Evolutionary conservation across 768 basidiomycete genomes (phyloP), one percentile per base, ranked within the genome.

Genomic region (Gautieria morchelliformis): DNA sequence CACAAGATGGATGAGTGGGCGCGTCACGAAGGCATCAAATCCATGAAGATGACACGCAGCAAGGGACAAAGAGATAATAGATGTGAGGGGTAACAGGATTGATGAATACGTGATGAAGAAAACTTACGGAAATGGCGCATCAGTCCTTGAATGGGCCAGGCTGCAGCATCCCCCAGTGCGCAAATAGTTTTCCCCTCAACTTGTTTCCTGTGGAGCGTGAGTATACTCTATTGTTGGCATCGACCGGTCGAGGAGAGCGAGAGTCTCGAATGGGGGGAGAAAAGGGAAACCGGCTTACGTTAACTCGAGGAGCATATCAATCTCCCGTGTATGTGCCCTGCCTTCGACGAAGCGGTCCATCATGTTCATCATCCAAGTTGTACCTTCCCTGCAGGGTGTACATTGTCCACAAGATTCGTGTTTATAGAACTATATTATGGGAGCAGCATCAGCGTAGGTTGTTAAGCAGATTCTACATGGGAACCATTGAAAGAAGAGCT

Each of bases 341-440:
- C 95, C 95, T 66, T 90, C 88, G 17, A 89, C 91, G 77, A 99
- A 83, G 48, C 95, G 85, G 69, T 92, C 81, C 95, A 99, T 99
- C 93, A 98, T 97, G 72, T 97, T 95, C 83, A 88, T 91, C 89
- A 99, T 92, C 95, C 95, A 98, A 0, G 93, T 96, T 2, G 95
- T 98, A 39, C 93, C 93, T 66, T 93, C 89, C 61, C 91, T 75
- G 69, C 93, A 95, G 4, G 93, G 93, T 11, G 93, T 94, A 65
- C 94, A 97, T 68, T 98, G 95, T 14, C 95, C 94, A 64, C 94
- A 98, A 1, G 93, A 95, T 68, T 98, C 95, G 73, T 97, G 95
- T 72, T 96, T 95, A 78, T 97, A 97, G 76, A 98, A 97, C 80
- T 89, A 60, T 30, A 53, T 19, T 24, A 49, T 46, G 1, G 19